Percentiles rank a stretch among this genome's conserved stretches.
Conservation (phyloP, 73 alveolate genomes). For the Paramecium primaurelia region DNA sequence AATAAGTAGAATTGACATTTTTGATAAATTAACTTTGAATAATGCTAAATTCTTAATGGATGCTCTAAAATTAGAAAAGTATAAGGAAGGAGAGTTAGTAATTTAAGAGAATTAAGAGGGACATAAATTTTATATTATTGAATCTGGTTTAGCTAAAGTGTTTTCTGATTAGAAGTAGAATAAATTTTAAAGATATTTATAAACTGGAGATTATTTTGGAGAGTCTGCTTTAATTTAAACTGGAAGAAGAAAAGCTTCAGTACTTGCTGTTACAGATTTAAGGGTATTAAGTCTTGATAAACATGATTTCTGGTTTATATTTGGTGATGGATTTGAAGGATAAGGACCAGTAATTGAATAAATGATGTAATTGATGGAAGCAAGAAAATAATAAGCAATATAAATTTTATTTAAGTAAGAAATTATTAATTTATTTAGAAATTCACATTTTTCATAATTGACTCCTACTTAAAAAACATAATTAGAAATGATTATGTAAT, state of each 20-base stretch:
- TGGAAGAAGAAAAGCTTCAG: constrained; percentile 37
- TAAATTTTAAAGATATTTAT: constrained; percentile 50
- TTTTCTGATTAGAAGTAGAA: constrained; percentile 35
- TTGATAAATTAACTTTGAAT: constrained; percentile 36
- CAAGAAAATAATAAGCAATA: constrained; percentile 23
- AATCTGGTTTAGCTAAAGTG: constrained; percentile 61
- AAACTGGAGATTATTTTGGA: constrained; percentile 62
- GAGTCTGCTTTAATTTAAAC: constrained; percentile 32
- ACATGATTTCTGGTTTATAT: constrained; percentile 45
- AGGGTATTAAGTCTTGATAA: not conserved
- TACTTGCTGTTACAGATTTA: constrained; percentile 13
- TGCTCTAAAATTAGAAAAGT: constrained; percentile 34
- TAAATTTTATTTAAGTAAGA: constrained; percentile 16
- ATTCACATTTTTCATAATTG: not conserved
- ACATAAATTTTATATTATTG: constrained; percentile 57
- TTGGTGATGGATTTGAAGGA: constrained; percentile 54
- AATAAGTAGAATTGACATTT: constrained; percentile 45
- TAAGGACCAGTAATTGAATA: constrained; percentile 22
- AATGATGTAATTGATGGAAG: constrained; percentile 39
- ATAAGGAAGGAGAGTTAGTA: constrained; percentile 52
- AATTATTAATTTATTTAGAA: not conserved
- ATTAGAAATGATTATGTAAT: constrained; percentile 30
- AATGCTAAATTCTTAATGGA: constrained; percentile 52
- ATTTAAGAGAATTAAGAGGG: constrained; percentile 58
- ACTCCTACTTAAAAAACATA: constrained; percentile 23